Percentiles rank a stretch among this genome's conserved stretches.
phyloP scores from a whole-genome alignment of 495 filamentous ascomycete species.

The Penicillium manginii region DNA sequence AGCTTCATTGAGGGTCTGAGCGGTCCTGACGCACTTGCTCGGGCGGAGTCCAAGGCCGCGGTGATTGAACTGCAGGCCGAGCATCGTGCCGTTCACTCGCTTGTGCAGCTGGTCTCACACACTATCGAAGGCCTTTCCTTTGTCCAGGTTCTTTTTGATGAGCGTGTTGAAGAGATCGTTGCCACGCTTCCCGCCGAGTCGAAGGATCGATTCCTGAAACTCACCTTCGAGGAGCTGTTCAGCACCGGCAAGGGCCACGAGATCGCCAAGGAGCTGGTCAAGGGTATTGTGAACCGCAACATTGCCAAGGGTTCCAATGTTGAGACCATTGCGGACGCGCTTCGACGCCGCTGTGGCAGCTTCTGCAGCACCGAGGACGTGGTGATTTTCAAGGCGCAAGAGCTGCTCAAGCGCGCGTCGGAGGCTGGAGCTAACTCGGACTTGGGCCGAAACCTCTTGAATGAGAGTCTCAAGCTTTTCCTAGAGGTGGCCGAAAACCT shows the following conservation, averaged over 20 bases:
- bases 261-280: conserved; percentile 94
- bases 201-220: conserved; percentile 66
- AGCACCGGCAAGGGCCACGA: conserved; percentile 77
- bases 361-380: conserved; percentile 98
- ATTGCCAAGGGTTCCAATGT: conserved; percentile 95
- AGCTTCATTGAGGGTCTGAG: conserved; percentile 89
- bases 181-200: conserved; percentile 70
- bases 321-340: conserved; percentile 91
- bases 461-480: conserved; percentile 87
- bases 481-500: conserved; percentile 82
- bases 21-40: conserved; percentile 77
- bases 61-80: conserved; percentile 90
- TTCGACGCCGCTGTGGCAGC: conserved; percentile 86
- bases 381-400: conserved; percentile 96
- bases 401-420: conserved; percentile 82
- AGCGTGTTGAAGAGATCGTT: conserved; percentile 86
- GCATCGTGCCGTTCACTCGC: conserved; percentile 85
- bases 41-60: conserved; percentile 76
- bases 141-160: conserved; percentile 88
- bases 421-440: conserved; percentile 77
- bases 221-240: conserved; percentile 88
- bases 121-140: conserved; percentile 97
- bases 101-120: conserved; percentile 78
- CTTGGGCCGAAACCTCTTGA: conserved; percentile 76
- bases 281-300: conserved; percentile 96